Percentiles rank a stretch among this genome's conserved stretches.
phyloP scores from a whole-genome alignment of 2,329 filamentous ascomycete genomes.

The Colletotrichum neosansevieriae region DNA sequence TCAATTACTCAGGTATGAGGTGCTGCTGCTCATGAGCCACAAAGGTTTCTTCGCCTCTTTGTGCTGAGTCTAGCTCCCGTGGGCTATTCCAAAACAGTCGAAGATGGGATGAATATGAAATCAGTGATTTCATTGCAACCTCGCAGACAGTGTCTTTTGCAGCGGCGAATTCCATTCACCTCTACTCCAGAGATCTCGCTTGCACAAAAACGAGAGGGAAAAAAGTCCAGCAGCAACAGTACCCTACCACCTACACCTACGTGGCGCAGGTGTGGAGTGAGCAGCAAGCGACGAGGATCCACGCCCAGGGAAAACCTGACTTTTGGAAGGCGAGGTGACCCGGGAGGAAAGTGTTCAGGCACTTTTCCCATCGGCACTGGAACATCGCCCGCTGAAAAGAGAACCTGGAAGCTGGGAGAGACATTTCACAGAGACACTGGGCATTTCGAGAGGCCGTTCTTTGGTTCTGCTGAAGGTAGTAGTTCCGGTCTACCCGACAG shows the following conservation, averaged over 20 bases:
- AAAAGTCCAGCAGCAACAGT: no score
- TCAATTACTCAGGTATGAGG: no score
- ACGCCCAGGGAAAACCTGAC: conserved; percentile 21
- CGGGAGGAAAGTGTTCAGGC: conserved; percentile 1
- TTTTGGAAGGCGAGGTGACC: not conserved
- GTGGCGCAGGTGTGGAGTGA: no score
- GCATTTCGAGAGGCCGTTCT: not conserved
- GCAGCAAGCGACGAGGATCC: conserved; percentile 3
- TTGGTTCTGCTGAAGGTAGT: conserved; percentile 21
- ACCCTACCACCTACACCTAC: no score
- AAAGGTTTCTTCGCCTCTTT: not conserved
- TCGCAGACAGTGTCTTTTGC: no score
- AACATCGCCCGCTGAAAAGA: not conserved
- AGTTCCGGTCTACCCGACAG: not conserved
- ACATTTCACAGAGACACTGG: not conserved
- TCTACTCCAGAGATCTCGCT: no score
- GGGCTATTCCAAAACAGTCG: not conserved
- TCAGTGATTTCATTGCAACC: not conserved
- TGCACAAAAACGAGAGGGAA: no score
- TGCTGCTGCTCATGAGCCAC: not conserved
- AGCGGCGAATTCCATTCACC: no score
- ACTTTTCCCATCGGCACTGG: conserved; percentile 22
- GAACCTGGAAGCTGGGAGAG: conserved; percentile 22
- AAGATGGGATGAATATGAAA: not conserved
- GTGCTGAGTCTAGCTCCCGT: not conserved